A percentile compares a stretch with the other conserved stretches of the same genome.
phyloP scores from a whole-genome alignment of 441 rosid genomes.

The Metrosideros polymorpha region DNA sequence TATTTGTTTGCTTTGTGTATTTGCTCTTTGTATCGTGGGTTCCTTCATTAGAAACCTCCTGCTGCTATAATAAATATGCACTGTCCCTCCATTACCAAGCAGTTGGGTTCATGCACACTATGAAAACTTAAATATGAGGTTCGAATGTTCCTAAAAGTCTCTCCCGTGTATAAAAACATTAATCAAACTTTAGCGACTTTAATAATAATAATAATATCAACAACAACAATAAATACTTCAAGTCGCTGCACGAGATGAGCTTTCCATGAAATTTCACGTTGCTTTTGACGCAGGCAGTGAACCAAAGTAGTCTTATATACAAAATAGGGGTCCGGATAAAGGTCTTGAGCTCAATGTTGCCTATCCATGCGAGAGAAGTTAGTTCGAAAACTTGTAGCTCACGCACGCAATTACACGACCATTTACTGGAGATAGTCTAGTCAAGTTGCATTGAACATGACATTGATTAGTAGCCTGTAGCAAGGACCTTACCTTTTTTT shows the following conservation, averaged over 20 bases:
- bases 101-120: not conserved
- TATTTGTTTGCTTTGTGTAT: not conserved
- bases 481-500: no score
- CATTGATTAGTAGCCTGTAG: not conserved
- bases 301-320: not conserved
- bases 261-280: not conserved
- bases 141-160: not conserved
- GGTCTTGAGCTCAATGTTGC: not conserved
- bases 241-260: not conserved
- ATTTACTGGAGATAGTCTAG: not conserved
- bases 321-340: not conserved
- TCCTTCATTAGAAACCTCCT: not conserved
- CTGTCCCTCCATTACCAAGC: not conserved
- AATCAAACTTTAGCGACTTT: not conserved
- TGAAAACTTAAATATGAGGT: not conserved
- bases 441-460: not conserved
- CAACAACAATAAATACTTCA: not conserved
- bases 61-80: not conserved
- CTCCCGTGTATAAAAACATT: not conserved
- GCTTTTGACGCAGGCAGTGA: not conserved
- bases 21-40: not conserved
- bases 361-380: not conserved
- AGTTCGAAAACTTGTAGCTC: not conserved
- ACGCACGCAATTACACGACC: not conserved
- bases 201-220: not conserved